Evolutionary conservation across 768 basidiomycete genomes (phyloP).

Genomic region (Amanita pseudoporphyria): DNA sequence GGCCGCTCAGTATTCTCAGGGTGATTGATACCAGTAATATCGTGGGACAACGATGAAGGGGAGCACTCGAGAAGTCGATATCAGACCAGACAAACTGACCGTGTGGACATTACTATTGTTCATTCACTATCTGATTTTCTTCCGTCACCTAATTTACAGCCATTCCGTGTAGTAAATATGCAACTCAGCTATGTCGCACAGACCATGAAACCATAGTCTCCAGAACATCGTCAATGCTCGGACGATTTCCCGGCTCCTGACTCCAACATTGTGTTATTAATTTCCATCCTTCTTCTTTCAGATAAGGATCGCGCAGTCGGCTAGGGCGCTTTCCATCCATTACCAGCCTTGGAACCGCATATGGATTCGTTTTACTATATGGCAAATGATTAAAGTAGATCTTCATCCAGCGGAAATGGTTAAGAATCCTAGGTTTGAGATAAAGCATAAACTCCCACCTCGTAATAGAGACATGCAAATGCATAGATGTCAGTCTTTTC

Average conservation of each 20-base stretch:
- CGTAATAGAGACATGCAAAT: constrained; percentile 2
- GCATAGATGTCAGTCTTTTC: too few relatives aligned
- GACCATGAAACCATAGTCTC: constrained; percentile 3
- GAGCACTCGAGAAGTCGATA: too few relatives aligned
- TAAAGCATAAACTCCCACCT: not conserved
- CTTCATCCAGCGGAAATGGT: too few relatives aligned
- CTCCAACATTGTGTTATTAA: not conserved
- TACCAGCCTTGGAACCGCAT: not conserved
- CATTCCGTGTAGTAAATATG: too few relatives aligned
- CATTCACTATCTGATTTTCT: not conserved
- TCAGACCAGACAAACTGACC: too few relatives aligned
- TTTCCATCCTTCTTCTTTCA: constrained; percentile 1
- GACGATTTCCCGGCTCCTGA: not conserved
- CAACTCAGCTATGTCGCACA: not conserved
- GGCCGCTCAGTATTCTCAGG: too few relatives aligned
- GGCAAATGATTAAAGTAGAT: not conserved
- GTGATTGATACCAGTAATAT: too few relatives aligned
- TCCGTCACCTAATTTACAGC: not conserved
- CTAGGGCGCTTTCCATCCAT: not conserved
- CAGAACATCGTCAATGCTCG: not conserved
- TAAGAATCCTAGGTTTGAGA: too few relatives aligned
- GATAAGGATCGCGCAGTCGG: not conserved
- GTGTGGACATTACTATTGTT: too few relatives aligned
- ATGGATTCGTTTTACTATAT: not conserved
- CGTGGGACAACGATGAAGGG: too few relatives aligned